Evolutionary conservation across 257 asterid species (phyloP).

Genomic region (Solanum acaule): DNA sequence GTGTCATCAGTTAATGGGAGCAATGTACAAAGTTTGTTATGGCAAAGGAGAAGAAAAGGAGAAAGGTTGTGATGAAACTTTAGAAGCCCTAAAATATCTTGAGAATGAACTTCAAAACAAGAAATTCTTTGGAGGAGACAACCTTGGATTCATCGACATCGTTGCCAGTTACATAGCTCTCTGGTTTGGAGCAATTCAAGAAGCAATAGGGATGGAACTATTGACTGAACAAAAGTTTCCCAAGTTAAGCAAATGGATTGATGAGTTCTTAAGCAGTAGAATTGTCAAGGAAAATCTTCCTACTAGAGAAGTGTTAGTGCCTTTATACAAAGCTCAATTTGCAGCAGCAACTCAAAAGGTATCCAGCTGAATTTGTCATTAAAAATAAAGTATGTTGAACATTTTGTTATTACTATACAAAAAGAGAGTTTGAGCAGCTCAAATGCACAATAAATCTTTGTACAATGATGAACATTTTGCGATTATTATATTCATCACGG

Average conservation of each 20-base stretch:
- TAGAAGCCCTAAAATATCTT: not conserved
- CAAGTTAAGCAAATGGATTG: not conserved
- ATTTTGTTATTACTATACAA: not conserved
- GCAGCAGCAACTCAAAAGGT: not conserved
- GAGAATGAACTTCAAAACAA: not conserved
- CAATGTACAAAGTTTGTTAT: not conserved
- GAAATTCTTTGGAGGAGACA: slow-evolving; percentile 8
- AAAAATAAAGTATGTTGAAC: not conserved
- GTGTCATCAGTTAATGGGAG: not conserved
- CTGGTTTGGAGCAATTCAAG: slow-evolving; percentile 8
- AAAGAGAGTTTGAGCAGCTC: not conserved
- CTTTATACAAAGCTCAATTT: not conserved
- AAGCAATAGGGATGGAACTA: not conserved
- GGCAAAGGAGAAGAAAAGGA: not conserved
- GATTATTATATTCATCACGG: not conserved
- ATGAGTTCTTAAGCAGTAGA: not conserved
- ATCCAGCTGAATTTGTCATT: not conserved
- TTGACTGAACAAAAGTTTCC: not conserved
- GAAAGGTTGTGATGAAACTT: not conserved
- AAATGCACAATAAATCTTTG: not conserved
- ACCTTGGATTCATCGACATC: not conserved
- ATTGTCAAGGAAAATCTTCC: not conserved
- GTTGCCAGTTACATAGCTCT: not conserved
- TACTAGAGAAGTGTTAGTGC: not conserved
- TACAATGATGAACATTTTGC: not conserved